Evolutionary conservation across 306 rosid genomes (phyloP), one percentile per base, ranked within the genome.

Genomic region (Benincasa hispida): DNA sequence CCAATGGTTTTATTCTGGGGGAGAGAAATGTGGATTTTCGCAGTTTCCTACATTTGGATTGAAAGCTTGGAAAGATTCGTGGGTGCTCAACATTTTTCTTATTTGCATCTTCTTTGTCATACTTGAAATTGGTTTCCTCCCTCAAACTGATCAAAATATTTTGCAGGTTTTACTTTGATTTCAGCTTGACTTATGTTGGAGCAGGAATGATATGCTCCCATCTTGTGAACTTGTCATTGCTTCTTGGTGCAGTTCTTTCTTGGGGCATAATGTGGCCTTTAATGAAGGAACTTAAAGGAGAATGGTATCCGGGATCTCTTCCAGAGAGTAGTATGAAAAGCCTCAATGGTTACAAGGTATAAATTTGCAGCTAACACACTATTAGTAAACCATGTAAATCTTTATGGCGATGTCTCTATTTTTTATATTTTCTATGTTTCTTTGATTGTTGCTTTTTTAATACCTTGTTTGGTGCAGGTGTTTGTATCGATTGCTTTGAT

Each of bases 191-290:
- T 15, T 95, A 95, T 39, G 88, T 95, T 9, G 99, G 99, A 83
- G 99, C 99, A 5, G 99, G 99, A 78, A 95, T 95, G 99, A 95
- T 95, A 37, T 95, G 99, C 74, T 88, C 99, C 66, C 97, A 92
- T 84, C 90, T 95, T 21, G 99, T 95, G 66, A 95, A 95, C 85
- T 85, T 95, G 60, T 92, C 99, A 0, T 77, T 95, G 88, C 97
- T 92, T 83, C 84, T 95, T 30, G 99, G 99, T 42, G 98, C 98
- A 30, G 85, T 92, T 76, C 75, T 95, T 85, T 95, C 99, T 32
- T 95, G 97, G 97, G 99, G 99, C 73, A 75, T 92, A 67, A 95
- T 95, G 99, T 95, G 99, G 99, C 99, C 99, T 0, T 80, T 92
- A 79, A 92, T 95, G 77, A 81, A 28, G 65, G 90, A 87, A 42